phyloP scores from a whole-genome alignment of 2,329 filamentous ascomycete genomes.

The Aspergillus sp. region DNA sequence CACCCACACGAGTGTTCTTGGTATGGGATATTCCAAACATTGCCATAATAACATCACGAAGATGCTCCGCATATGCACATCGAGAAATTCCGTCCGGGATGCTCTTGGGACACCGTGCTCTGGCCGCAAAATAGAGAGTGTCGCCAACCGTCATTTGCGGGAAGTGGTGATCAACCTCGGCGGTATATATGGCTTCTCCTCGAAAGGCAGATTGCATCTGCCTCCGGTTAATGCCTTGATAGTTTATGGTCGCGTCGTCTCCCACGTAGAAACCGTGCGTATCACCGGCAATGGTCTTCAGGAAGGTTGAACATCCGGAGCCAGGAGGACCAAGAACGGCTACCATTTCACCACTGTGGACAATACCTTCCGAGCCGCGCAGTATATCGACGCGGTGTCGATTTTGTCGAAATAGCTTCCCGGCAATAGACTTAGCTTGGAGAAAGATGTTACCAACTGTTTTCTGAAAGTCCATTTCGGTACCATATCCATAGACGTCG shows the following conservation, averaged over 20 bases:
- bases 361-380: neutral
- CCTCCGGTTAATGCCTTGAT: neutral
- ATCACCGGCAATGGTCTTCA: neutral
- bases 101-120: neutral
- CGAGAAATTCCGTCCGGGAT: conserved; percentile 16
- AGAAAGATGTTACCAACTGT: neutral
- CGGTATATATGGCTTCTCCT: neutral
- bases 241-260: neutral
- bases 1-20: conserved; percentile 39
- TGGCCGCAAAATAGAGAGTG: neutral
- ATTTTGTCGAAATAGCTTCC: neutral
- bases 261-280: neutral
- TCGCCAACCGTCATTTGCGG: neutral
- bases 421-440: neutral
- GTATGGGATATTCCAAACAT: conserved; percentile 47
- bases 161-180: neutral
- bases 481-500: neutral
- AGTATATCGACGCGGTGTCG: neutral
- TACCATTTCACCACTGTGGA: neutral
- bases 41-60: conserved; percentile 42
- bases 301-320: neutral
- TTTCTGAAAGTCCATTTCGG: neutral
- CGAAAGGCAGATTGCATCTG: neutral
- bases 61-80: conserved; percentile 36
- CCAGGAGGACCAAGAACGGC: neutral